Base-by-base conservation (phyloP, 768 basidiomycete species). In the Boletus patriciae region DNA sequence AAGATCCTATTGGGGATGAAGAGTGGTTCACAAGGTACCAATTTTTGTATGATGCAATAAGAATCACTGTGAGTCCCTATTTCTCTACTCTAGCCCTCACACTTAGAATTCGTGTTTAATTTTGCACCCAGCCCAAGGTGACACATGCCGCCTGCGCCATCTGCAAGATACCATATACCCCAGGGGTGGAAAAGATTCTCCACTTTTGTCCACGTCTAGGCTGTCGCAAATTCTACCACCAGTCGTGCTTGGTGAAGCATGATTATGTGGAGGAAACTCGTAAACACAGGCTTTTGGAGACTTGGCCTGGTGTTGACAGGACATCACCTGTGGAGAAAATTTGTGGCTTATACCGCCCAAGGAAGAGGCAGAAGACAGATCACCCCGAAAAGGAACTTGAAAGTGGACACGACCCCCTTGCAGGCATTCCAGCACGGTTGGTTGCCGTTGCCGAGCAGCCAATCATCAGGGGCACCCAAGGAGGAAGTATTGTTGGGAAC, bases 191-290 rank as follows among this genome's bases (percentile, higher is more conserved):
- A 46, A 66, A 25, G 53, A 62, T 80, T 8, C 82, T 82, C 70
- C 82, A 86, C 51, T 83, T 83, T 51, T 87, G 85, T 61, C 83
- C 84, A 0, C 77, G 80, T 0, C 80, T 79, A 0, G 52, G 59
- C 0, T 87, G 85, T 57, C 66, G 75, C 12, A 74, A 64, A 5
- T 76, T 72, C 9, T 85, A 78, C 56, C 85, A 87, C 62, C 72
- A 75, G 12, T 23, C 59, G 0, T 87, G 85, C 55, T 67, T 86
- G 5, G 19, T 74, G 12, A 62, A 61, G 13, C 44, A 54, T 5
- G 70, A 68, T 1, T 70, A 64, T 43, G 56, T 67, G n/a, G 66
- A 73, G 12, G 37, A 58, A 8, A 18, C 38, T 0, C 67, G 70
- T 2, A 47, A 58, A 0, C 59, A 69, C 4, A 68, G 70, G 10